phyloP scores from a whole-genome alignment of 352 stramenopile species.

The Pythium dissotocum region DNA sequence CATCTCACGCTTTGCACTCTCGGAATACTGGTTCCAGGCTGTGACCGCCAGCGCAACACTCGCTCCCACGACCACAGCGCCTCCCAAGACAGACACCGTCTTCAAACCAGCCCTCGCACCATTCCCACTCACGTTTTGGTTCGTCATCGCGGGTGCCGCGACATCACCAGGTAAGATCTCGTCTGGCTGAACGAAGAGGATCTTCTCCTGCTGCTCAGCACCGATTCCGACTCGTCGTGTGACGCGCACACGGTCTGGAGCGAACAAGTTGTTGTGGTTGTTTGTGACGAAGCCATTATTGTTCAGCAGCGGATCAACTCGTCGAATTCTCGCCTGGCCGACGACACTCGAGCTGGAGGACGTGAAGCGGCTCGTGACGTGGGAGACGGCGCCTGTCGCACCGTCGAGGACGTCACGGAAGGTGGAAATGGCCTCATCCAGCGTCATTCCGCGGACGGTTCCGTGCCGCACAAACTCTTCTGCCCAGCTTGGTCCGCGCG shows the following conservation, averaged over 20 bases:
- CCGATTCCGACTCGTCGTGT: conserved; percentile 57
- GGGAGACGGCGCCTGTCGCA: conserved; percentile 49
- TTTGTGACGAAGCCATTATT: conserved; percentile 55
- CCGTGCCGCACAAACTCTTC: conserved; percentile 80
- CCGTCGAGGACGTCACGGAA: conserved; percentile 80
- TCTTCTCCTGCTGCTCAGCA: conserved; percentile 58
- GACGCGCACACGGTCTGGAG: conserved; percentile 68
- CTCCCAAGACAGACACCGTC: conserved; percentile 69
- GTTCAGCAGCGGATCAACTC: conserved; percentile 30
- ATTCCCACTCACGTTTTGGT: conserved; percentile 1
- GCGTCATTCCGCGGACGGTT: conserved; percentile 79
- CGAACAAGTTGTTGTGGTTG: conserved; percentile 88
- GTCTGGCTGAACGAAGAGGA: conserved; percentile 80
- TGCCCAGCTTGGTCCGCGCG: conserved; percentile 44
- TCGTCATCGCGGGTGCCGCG: conserved; percentile 23
- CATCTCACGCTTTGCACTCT: conserved; percentile 54
- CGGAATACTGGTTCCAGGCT: conserved; percentile 83
- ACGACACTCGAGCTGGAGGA: conserved; percentile 70
- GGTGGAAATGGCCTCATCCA: conserved; percentile 82
- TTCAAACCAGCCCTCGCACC: conserved; percentile 33
- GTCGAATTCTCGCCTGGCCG: conserved; percentile 46
- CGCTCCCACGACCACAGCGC: conserved; percentile 74
- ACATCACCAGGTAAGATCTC: conserved; percentile 60
- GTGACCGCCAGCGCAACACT: conserved; percentile 77
- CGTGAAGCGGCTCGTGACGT: conserved; percentile 64